Evolutionary conservation across 1,284 basidiomycete genomes (phyloP), one percentile per base, ranked within the genome.

Genomic region (Erythrobasidium hasegawianum): DNA sequence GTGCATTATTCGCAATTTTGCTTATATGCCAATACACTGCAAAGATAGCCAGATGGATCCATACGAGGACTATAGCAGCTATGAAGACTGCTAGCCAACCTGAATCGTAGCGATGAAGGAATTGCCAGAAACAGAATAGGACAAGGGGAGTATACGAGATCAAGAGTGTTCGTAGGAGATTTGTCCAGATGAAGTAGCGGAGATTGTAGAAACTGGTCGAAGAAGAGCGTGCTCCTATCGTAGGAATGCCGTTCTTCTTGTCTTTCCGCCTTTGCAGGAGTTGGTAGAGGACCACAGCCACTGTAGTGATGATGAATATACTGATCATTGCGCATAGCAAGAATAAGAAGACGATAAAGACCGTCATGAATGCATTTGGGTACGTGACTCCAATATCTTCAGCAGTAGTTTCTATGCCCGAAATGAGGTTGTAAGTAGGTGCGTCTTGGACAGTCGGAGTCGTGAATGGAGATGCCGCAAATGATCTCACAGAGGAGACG

Each of bases 91-190:
- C 84, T 1, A 92, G 81, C 84, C 64, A 67, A 14, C 64, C 64
- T 29, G 47, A 52, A 40, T 59, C 57, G 38, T 10, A 16, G 18
- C 83, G 82, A 67, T 95, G 81, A 0, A 87, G 88, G 89, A 90
- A 95, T 76, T 95, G 91, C 77, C 87, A 90, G 75, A 95, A 84
- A 8, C 83, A 80, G 73, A 95, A 90, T 67, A 88, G 83, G 70
- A 85, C 78, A 62, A 91, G 78, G 7, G 92, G 92, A 14, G 64
- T 59, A 29, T 67, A 67, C 13, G 64, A 29, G 55, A 84, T 79
- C 69, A 85, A 80, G 39, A 82, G 79, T 57, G 88, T 78, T 20
- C 79, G 70, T 22, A 81, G 71, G 4, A 75, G 74, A 62, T 79
- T 79, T 10, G 78, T 77, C n/a, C 72, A 67, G 56, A 76, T 72